Conservation (phyloP, 805 yeast genomes). For the Wickerhamomyces bovis region DNA sequence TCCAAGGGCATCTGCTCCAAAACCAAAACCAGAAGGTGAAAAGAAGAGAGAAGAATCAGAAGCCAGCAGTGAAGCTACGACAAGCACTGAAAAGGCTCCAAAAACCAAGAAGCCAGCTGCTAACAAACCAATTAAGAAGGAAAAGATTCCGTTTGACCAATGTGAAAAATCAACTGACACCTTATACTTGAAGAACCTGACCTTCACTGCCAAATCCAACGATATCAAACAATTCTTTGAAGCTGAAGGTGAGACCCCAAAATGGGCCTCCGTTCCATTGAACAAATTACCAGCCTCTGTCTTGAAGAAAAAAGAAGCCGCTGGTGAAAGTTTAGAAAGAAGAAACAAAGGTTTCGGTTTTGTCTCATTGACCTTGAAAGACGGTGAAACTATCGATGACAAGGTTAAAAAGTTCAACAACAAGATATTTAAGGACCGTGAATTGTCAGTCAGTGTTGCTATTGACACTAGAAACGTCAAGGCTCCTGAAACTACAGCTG, state of each 20-base stretch:
- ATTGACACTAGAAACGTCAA: slow-evolving; percentile 43
- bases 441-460: slow-evolving; percentile 65
- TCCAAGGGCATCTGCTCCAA: slow-evolving; percentile 38
- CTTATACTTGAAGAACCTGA: slow-evolving; percentile 55
- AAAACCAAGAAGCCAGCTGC: slow-evolving; percentile 4
- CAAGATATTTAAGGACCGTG: slow-evolving; percentile 56
- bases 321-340: slow-evolving; percentile 38
- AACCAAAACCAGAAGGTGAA: slow-evolving; percentile 17
- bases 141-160: slow-evolving; percentile 29
- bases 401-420: slow-evolving; percentile 71
- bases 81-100: slow-evolving; percentile 3
- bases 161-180: slow-evolving; percentile 42
- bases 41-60: slow-evolving; percentile 8
- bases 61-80: background rate
- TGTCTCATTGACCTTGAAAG: slow-evolving; percentile 37
- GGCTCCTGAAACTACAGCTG: slow-evolving; percentile 27
- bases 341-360: slow-evolving; percentile 62
- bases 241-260: slow-evolving; percentile 40
- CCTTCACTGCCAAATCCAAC: slow-evolving; percentile 51
- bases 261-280: slow-evolving; percentile 55
- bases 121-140: slow-evolving; percentile 11
- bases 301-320: slow-evolving; percentile 37
- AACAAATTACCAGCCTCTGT: slow-evolving; percentile 39
- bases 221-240: slow-evolving; percentile 46
- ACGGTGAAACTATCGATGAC: slow-evolving; percentile 43